phyloP scores from a whole-genome alignment of 129 eudicot genomes.

The Flaveria ramosissima region DNA sequence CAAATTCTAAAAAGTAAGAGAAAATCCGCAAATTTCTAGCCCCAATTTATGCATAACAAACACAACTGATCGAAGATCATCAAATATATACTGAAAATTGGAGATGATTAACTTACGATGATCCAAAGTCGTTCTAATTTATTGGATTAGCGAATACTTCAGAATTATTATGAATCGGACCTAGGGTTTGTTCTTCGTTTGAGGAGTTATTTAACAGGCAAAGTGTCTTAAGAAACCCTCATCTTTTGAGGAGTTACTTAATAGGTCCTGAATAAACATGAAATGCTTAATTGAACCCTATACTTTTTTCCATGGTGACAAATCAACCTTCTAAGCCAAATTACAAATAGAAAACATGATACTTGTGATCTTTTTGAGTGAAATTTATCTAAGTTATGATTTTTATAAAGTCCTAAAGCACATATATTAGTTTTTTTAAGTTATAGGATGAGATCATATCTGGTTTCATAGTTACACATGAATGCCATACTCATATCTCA shows the following conservation, averaged over 20 bases:
- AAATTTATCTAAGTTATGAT: too few species aligned
- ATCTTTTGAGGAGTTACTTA: constrained; percentile 16
- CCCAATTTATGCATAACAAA: constrained; percentile 14
- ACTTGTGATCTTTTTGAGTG: too few species aligned
- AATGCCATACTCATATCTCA: too few species aligned
- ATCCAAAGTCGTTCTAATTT: constrained; percentile 17
- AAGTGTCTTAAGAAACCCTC: background rate
- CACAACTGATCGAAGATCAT: background rate
- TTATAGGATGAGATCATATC: too few species aligned
- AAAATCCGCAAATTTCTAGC: constrained; percentile 25
- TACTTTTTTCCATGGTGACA: background rate
- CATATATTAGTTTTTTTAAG: too few species aligned
- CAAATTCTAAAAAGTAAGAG: background rate
- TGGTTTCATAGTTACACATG: too few species aligned
- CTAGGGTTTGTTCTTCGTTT: constrained; percentile 22
- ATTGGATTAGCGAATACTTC: background rate
- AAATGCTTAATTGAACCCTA: background rate
- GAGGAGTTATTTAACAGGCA: background rate
- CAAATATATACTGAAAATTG: background rate
- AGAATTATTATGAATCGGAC: background rate
- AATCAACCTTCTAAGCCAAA: too few species aligned
- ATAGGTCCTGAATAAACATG: constrained; percentile 11
- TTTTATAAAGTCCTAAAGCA: too few species aligned
- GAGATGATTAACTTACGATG: constrained; percentile 26
- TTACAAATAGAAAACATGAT: too few species aligned